phyloP scores from a whole-genome alignment of 805 yeast species.

The Yamadazyma phyllophila region DNA sequence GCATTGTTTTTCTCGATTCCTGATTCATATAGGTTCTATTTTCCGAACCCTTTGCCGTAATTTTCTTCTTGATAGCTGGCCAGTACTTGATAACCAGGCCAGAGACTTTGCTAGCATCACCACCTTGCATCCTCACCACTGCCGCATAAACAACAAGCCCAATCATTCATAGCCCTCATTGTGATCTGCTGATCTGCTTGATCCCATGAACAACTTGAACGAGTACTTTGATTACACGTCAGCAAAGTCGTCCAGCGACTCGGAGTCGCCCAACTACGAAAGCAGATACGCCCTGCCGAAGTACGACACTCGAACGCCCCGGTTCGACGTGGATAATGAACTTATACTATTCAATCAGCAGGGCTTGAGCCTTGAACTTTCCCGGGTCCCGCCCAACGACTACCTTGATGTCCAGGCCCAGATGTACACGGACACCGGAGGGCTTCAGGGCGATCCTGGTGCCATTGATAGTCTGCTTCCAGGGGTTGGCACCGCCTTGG shows the following conservation, averaged over 20 bases:
- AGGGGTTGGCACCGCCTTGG: no score
- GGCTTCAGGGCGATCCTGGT: no score
- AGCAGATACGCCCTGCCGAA: background rate
- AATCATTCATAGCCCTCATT: no score
- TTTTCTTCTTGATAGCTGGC: background rate
- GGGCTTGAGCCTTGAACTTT: constrained; percentile 6
- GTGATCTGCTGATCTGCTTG: constrained; percentile 3
- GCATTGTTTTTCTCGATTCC: constrained; percentile 6
- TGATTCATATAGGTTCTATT: constrained; percentile 4
- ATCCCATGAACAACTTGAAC: constrained; percentile 8
- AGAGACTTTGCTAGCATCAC: background rate
- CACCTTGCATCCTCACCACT: background rate
- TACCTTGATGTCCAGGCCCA: background rate
- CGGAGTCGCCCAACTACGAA: constrained; percentile 1
- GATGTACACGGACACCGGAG: no score
- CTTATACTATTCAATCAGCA: constrained; percentile 7
- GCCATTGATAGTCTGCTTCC: no score
- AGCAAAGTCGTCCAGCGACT: constrained; percentile 3
- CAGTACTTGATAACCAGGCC: no score
- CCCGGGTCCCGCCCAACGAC: background rate
- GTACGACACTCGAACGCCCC: constrained; percentile 3
- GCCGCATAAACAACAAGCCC: no score
- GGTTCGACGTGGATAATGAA: constrained; percentile 9
- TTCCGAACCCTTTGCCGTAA: constrained; percentile 1
- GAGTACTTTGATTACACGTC: constrained; percentile 8